phyloP scores from a whole-genome alignment of 2,329 filamentous ascomycete genomes.

The Elsinoe ampelina region DNA sequence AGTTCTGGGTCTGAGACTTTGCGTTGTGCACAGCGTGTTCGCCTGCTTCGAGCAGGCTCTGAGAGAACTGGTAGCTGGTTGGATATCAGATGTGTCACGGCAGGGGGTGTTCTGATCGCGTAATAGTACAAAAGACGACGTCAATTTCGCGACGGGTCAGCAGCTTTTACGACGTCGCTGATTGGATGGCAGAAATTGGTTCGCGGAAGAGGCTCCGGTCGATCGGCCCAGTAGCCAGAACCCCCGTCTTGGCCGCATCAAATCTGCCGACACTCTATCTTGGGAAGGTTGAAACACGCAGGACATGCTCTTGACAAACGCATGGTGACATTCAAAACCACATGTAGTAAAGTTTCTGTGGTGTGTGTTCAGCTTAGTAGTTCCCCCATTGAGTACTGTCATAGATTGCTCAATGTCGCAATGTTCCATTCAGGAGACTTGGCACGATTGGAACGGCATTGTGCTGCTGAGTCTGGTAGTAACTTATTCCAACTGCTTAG shows the following conservation, averaged over 20 bases:
- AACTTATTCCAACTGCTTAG: too few relatives aligned
- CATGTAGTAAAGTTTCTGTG: not conserved
- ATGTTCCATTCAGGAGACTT: too few relatives aligned
- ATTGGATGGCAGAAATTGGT: not conserved
- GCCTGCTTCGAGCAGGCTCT: not conserved
- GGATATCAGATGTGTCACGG: not conserved
- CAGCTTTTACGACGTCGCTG: not conserved
- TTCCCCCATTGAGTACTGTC: too few relatives aligned
- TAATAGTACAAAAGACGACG: slow-evolving; percentile 3
- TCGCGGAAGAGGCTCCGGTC: slow-evolving; percentile 3
- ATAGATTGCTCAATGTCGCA: too few relatives aligned
- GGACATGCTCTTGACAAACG: not conserved
- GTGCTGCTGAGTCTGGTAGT: too few relatives aligned
- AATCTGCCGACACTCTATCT: not conserved
- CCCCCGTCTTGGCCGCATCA: not conserved
- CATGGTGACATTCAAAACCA: not conserved
- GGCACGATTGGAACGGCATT: too few relatives aligned
- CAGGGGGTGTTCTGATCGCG: slow-evolving; percentile 3
- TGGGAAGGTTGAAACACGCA: too few relatives aligned
- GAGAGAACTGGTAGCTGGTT: too few relatives aligned
- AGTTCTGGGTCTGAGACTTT: not conserved
- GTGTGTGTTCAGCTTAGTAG: too few relatives aligned
- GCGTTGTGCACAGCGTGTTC: not conserved
- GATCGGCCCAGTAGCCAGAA: not conserved
- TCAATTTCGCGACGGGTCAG: slow-evolving; percentile 4